phyloP scores from a whole-genome alignment of 257 asterid genomes.

The Scutellaria barbata region DNA sequence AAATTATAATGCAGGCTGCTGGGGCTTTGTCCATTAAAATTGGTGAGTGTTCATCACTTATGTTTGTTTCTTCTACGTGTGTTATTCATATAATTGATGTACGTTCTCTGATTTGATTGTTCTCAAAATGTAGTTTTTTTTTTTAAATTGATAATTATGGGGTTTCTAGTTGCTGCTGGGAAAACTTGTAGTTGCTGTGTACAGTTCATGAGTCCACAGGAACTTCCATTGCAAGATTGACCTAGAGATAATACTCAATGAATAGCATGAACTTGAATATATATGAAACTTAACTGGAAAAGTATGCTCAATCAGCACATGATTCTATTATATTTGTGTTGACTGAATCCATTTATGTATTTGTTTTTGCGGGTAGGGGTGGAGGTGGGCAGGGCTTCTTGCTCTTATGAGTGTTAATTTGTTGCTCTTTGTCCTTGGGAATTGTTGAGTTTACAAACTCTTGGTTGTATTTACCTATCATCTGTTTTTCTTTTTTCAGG shows the following conservation, averaged over 20 bases:
- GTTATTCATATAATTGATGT: background rate
- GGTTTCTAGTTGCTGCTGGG: background rate
- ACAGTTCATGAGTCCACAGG: background rate
- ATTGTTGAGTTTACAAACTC: background rate
- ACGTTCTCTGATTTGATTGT: background rate
- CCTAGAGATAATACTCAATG: background rate
- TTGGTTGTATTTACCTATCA: slow-evolving; percentile 21
- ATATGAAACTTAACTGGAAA: background rate
- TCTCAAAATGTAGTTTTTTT: slow-evolving; percentile 1
- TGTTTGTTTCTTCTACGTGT: background rate
- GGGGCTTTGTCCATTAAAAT: slow-evolving; percentile 95
- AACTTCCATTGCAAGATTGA: slow-evolving; percentile 6
- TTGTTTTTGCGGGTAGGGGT: background rate
- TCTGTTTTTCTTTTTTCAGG: slow-evolving; percentile 50
- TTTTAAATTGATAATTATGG: background rate
- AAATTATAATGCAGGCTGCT: slow-evolving; percentile 81
- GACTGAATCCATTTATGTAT: background rate
- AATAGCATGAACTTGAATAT: background rate
- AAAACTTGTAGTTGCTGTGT: background rate
- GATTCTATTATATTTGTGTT: background rate
- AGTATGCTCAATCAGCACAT: background rate
- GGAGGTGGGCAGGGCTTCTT: background rate
- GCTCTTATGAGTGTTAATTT: background rate
- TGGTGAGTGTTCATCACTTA: slow-evolving; percentile 53
- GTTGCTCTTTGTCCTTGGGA: background rate